phyloP scores from a whole-genome alignment of 345 rosid species.

The Psidium guajava region DNA sequence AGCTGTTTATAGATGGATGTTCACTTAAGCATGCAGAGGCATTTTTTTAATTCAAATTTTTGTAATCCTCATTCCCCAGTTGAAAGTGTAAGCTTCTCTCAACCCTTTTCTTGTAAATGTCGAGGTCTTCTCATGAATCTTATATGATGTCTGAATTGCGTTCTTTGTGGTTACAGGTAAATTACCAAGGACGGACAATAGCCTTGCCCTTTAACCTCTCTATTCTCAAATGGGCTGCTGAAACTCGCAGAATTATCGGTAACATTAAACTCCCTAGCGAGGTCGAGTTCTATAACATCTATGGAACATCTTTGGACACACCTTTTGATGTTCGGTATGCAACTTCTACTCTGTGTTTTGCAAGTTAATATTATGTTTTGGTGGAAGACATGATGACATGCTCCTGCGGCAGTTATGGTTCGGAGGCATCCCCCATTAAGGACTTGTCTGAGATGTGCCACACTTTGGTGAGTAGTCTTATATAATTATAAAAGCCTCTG shows the following conservation, averaged over 20 bases:
- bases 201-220: conserved; percentile 64
- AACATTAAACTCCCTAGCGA: conserved; percentile 55
- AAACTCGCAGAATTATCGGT: conserved; percentile 52
- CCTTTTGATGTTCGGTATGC: conserved; percentile 78
- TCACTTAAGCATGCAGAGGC: not conserved
- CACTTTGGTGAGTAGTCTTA: conserved; percentile 38
- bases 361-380: not conserved
- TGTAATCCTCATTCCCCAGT: not conserved
- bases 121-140: not conserved
- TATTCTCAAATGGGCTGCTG: conserved; percentile 61
- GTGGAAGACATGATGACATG: not conserved
- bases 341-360: not conserved
- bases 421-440: conserved; percentile 55
- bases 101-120: not conserved
- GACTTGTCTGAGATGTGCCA: conserved; percentile 84
- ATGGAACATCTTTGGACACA: conserved; percentile 65
- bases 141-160: not conserved
- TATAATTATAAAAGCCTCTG: not conserved
- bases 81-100: not conserved
- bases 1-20: not conserved
- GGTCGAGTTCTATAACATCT: conserved; percentile 67
- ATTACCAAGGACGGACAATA: conserved; percentile 46
- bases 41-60: not conserved
- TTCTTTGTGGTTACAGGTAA: conserved; percentile 31
- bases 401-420: conserved; percentile 56